Evolutionary conservation across 2,329 filamentous ascomycete species (phyloP), one percentile per base, ranked within the genome.

Genomic region (Rhinocladiella similis): DNA sequence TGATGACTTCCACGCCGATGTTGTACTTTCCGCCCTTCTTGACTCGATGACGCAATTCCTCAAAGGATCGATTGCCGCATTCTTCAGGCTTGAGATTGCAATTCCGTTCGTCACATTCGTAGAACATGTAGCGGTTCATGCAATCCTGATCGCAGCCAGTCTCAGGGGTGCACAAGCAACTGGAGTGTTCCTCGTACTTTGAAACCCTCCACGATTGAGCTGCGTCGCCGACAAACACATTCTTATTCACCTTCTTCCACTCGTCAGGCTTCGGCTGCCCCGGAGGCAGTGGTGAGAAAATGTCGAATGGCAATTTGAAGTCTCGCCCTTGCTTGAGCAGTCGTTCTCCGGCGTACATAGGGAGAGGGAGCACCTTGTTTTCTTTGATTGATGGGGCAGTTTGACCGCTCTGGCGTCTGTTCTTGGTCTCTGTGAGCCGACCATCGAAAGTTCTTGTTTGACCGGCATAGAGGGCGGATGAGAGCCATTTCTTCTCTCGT

Each of bases 111-210:
- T 97, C 91, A 70, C 94, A 99, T 75, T 99, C 94, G 72, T 97
- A 97, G 54, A 96, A 86, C 91, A 97, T 97, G 72, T 91, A 91
- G 60, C 91, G 83, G 72, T 99, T 99, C 69, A 96, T 89, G 73
- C 94, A 99, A 66, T 89, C 83, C 61, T 97, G 91, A 61, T 86
- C 89, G 67, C 94, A 97, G 35, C 91, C 91, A 52, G 87, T 85
- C 51, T 92, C 89, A 5, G 83, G 78, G 41, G 77, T 85, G 75
- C 91, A 96, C 56, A 91, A 85, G 69, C 91, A 96, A 69, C 85
- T 83, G 57, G 88, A 90, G 59, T 90, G 83, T 65, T 91, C 85
- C 65, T 87, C 83, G 57, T 87, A 84, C 36, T 88, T 88, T 41
- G 82, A 85, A 67, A 90, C 91, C 71, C 89, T 89, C 90, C 91